Evolutionary conservation across 257 asterid genomes (phyloP), one percentile per base, ranked within the genome.

Genomic region (Nicotiana sylvestris): DNA sequence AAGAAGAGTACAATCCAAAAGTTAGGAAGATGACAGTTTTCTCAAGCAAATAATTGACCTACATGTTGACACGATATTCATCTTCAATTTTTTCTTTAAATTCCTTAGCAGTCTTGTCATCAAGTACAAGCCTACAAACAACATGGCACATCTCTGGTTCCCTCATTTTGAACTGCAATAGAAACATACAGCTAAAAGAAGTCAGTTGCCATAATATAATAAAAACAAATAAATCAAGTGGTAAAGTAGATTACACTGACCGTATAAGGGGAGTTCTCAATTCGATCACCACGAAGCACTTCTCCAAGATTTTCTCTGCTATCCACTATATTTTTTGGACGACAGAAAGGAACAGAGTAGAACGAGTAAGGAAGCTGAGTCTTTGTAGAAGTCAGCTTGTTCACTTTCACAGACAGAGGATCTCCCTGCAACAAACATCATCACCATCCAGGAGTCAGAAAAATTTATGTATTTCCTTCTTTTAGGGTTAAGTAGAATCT

Each of bases 281-380:
- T 93, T 80, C 97, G 92, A 78, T 93, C 97, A 0, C 97, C 97
- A 81, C 94, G 97, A 80, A 93, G 97, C 39, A 93, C 94, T 88
- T 92, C 94, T 76, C 97, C 94, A 51, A 92, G 94, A 89, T 92
- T 92, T 84, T 92, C 94, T 77, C 97, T 91, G 83, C 94, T 93
- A 83, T 91, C 95, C 57, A 91, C 86, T 80, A 90, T 89, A 84
- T 82, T 85, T 66, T 90, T 83, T 29, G 95, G 95, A 77, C 56
- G 89, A 82, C 94, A 91, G 83, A 85, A 90, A 68, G 91, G 93
- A 79, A 91, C 90, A 74, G 94, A 86, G 74, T 91, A 93, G 89
- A 87, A 93, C 3, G 93, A 90, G 84, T 92, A 92, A 15, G 97
- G 95, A 83, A 92, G 95, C 86, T 91, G 97, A 82, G 97, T 93